Evolutionary conservation across 805 yeast genomes (phyloP).

Genomic region (Candida manassasensis): DNA sequence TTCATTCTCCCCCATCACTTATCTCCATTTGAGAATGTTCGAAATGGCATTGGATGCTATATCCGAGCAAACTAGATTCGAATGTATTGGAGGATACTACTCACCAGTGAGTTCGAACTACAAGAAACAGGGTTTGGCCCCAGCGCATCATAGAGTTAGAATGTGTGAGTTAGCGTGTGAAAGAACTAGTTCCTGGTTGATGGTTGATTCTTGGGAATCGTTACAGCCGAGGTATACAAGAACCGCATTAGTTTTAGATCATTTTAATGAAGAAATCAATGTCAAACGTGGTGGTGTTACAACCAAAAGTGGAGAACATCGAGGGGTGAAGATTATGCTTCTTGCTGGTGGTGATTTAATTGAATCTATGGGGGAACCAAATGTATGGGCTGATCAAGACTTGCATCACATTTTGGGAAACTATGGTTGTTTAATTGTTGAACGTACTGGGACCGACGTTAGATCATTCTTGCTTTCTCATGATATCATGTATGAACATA

Average conservation of each 20-base stretch:
- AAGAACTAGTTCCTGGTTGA: slow-evolving; percentile 92
- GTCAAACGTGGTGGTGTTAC: slow-evolving; percentile 81
- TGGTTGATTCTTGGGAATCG: slow-evolving; percentile 99
- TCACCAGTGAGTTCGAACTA: slow-evolving; percentile 94
- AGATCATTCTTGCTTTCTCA: slow-evolving; percentile 87
- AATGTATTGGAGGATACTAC: slow-evolving; percentile 93
- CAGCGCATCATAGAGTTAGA: slow-evolving; percentile 83
- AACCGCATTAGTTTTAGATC: slow-evolving; percentile 93
- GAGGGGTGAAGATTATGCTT: slow-evolving; percentile 92
- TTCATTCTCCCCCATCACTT: slow-evolving; percentile 92
- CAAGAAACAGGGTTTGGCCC: slow-evolving; percentile 88
- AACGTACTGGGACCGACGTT: slow-evolving; percentile 95
- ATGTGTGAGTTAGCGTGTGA: slow-evolving; percentile 99
- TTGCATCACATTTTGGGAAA: slow-evolving; percentile 91
- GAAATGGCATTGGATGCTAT: slow-evolving; percentile 97
- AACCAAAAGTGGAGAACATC: slow-evolving; percentile 51
- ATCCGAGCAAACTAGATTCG: slow-evolving; percentile 86
- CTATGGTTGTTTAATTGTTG: slow-evolving; percentile 94
- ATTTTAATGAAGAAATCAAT: slow-evolving; percentile 92
- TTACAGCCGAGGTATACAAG: slow-evolving; percentile 86
- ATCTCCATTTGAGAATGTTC: slow-evolving; percentile 92
- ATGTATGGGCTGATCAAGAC: slow-evolving; percentile 97
- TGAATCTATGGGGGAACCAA: slow-evolving; percentile 99
- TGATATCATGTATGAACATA: slow-evolving; percentile 95
- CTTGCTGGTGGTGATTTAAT: slow-evolving; percentile 97